Evolutionary conservation across 805 yeast genomes (phyloP).

Genomic region (Ogataea nitratoaversa): DNA sequence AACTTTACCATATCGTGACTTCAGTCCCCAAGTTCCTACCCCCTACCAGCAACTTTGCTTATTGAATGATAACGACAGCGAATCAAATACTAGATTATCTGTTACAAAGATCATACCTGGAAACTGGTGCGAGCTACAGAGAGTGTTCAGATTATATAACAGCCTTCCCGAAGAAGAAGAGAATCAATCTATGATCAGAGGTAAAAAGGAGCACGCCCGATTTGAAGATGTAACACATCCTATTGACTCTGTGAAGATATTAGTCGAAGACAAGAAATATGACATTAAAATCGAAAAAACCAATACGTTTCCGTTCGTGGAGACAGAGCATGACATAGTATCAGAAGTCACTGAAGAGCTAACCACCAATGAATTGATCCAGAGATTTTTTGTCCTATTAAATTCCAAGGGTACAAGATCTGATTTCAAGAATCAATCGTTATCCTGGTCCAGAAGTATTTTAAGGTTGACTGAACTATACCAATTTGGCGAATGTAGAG

Average conservation of each 20-base stretch:
- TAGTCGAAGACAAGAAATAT: constrained; percentile 2
- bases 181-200: constrained; percentile 42
- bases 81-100: constrained; percentile 36
- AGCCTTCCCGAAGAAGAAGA: constrained; percentile 22
- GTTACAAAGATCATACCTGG: constrained; percentile 58
- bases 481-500: constrained; percentile 53
- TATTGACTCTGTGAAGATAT: constrained; percentile 12
- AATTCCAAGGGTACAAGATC: constrained; percentile 13
- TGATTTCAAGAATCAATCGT: constrained; percentile 21
- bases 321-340: background rate
- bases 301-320: background rate
- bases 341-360: background rate
- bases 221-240: constrained; percentile 48
- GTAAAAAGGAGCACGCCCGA: constrained; percentile 42
- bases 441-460: constrained; percentile 40
- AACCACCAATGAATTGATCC: too few relatives aligned
- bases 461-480: constrained; percentile 40
- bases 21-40: constrained; percentile 10
- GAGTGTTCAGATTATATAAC: constrained; percentile 47
- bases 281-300: constrained; percentile 6
- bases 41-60: constrained; percentile 18
- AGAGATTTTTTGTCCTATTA: too few relatives aligned
- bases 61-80: constrained; percentile 1
- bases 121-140: constrained; percentile 66
- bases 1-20: constrained; percentile 17